Conservation (phyloP, 306 rosid genomes). For the Castanospermum australe region DNA sequence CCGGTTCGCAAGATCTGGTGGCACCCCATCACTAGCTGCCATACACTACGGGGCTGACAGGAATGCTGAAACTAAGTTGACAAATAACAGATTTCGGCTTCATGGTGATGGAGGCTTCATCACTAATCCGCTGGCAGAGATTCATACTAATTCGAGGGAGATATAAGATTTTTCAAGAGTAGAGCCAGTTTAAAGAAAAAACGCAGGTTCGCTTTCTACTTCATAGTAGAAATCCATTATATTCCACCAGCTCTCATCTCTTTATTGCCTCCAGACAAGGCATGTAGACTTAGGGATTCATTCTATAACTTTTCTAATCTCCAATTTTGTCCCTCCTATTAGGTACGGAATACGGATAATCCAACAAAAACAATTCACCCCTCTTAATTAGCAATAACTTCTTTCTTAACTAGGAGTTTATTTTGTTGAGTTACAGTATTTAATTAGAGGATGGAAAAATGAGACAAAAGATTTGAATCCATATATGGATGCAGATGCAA, state of each 20-base stretch:
- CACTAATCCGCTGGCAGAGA: constrained; percentile 84
- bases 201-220: constrained; percentile 31
- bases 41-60: constrained; percentile 36
- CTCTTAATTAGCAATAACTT: too few relatives aligned
- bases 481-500: too few relatives aligned
- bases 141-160: constrained; percentile 46
- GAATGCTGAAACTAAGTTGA: constrained; percentile 43
- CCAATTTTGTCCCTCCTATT: too few relatives aligned
- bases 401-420: too few relatives aligned
- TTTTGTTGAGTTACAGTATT: too few relatives aligned
- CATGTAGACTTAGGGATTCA: background rate
- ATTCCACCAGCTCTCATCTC: background rate
- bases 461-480: too few relatives aligned
- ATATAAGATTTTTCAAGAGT: constrained; percentile 25
- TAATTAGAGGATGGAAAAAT: too few relatives aligned
- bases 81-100: constrained; percentile 49
- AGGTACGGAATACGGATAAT: too few relatives aligned
- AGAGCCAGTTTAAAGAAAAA: constrained; percentile 25
- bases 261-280: background rate
- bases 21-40: constrained; percentile 46
- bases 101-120: constrained; percentile 71
- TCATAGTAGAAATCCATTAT: background rate
- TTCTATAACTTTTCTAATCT: too few relatives aligned
- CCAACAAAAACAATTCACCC: too few relatives aligned
- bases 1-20: constrained; percentile 45